phyloP scores from a whole-genome alignment of 2,329 filamentous ascomycete genomes.

The Akanthomyces muscarius region DNA sequence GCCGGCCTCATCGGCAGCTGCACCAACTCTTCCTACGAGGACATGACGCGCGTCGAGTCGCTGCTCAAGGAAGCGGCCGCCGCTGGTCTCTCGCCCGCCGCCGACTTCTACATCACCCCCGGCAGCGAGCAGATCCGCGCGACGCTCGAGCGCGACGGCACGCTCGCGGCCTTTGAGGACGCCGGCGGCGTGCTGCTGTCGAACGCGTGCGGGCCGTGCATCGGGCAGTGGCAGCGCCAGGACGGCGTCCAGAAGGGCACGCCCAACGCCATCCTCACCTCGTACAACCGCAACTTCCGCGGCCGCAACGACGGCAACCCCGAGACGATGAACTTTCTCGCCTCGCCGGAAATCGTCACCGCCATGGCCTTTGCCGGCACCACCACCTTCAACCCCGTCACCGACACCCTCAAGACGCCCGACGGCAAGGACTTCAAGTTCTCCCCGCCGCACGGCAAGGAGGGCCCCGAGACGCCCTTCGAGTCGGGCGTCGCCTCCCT shows the following conservation, averaged over 20 bases:
- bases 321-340: conserved; percentile 97
- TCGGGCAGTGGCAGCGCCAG: conserved; percentile 91
- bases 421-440: conserved; percentile 83
- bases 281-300: conserved; percentile 98
- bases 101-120: conserved; percentile 93
- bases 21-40: conserved; percentile 97
- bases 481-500: conserved; percentile 72
- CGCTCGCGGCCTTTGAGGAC: conserved; percentile 76
- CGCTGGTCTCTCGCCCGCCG: conserved; percentile 84
- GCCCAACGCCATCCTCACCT: conserved; percentile 89
- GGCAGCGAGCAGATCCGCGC: conserved; percentile 96
- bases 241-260: conserved; percentile 82
- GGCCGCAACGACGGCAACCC: conserved; percentile 96
- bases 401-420: conserved; percentile 75
- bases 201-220: conserved; percentile 92
- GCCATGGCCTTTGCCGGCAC: conserved; percentile 90
- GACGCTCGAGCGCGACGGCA: conserved; percentile 84
- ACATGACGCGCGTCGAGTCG: conserved; percentile 94
- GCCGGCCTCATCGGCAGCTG: conserved; percentile 95
- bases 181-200: conserved; percentile 88
- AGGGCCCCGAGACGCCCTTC: conserved; percentile 62
- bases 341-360: conserved; percentile 93
- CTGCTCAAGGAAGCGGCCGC: conserved; percentile 86
- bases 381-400: conserved; percentile 95
- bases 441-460: conserved; percentile 67